A percentile compares a stretch with the other conserved stretches of the same genome.
Conservation (phyloP, 305 asterid genomes). For the Fraxinus paxiana region DNA sequence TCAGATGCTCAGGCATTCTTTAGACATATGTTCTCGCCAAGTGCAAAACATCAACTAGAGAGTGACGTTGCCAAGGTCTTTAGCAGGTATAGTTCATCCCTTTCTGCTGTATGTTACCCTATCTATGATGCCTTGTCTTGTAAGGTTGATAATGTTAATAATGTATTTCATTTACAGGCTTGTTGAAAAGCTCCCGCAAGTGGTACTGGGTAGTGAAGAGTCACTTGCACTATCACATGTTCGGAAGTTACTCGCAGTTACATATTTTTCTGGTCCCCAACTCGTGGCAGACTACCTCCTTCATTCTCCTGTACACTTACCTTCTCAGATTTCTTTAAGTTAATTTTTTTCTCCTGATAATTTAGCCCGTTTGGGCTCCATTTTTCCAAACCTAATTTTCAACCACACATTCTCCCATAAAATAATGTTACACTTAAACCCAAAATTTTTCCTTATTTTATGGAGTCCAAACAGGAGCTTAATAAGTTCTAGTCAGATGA, state of each 20-base stretch:
- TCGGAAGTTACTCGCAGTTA: conserved; percentile 68
- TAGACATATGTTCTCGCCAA: conserved; percentile 43
- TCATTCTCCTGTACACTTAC: conserved; percentile 68
- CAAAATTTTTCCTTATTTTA: neutral
- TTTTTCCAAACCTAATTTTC: neutral
- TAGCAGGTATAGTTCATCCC: conserved; percentile 46
- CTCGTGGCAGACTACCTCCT: conserved; percentile 66
- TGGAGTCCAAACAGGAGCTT: neutral
- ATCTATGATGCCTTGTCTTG: conserved; percentile 13
- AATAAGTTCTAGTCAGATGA: conserved; percentile 18
- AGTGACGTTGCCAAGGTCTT: conserved; percentile 54
- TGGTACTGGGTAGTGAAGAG: conserved; percentile 71
- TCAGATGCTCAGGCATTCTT: conserved; percentile 58
- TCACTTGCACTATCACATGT: conserved; percentile 65
- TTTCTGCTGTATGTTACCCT: conserved; percentile 16
- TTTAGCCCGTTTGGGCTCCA: neutral
- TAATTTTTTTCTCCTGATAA: conserved; percentile 1
- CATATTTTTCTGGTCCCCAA: conserved; percentile 73
- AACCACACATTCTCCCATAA: neutral
- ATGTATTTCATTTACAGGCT: conserved; percentile 47
- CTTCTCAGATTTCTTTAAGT: conserved; percentile 20
- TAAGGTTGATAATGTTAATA: conserved; percentile 5
- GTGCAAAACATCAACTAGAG: conserved; percentile 40
- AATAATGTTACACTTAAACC: neutral
- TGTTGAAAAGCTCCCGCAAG: conserved; percentile 83